phyloP scores from a whole-genome alignment of 2,329 filamentous ascomycete genomes.

The Verticillium albo-atrum region DNA sequence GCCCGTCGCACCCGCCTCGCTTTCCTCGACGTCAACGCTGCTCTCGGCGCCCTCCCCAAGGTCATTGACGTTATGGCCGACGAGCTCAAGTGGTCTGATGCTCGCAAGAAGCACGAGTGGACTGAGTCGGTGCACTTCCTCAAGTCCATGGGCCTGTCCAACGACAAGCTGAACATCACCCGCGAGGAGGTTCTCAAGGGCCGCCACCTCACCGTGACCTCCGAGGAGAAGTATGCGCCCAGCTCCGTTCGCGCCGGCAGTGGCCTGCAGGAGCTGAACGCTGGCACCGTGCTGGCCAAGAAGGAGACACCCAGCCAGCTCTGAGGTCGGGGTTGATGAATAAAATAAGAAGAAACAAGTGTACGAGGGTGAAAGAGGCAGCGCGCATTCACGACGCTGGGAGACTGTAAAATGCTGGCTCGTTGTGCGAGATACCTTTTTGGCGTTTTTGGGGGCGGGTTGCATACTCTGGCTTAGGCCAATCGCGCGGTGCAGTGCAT shows the following conservation, averaged over 20 bases:
- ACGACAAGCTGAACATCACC: constrained; percentile 19
- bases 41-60: constrained; percentile 61
- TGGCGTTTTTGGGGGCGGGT: not conserved
- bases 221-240: not conserved
- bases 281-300: constrained; percentile 1
- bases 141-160: constrained; percentile 37
- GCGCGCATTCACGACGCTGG: not conserved
- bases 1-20: constrained; percentile 67
- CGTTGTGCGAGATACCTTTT: not conserved
- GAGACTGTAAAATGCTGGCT: not conserved
- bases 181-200: constrained; percentile 20
- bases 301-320: not conserved
- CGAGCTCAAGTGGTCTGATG: constrained; percentile 60
- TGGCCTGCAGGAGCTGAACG: not conserved
- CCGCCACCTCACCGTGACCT: constrained; percentile 2
- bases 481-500: not conserved
- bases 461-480: not conserved
- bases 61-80: constrained; percentile 71
- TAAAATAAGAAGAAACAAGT: not conserved
- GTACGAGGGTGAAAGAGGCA: not conserved
- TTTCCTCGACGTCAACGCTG: constrained; percentile 71
- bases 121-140: constrained; percentile 47
- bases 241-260: not conserved
- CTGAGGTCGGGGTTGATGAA: not conserved
- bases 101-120: constrained; percentile 51